These are phyloP conservation scores for Blastocrithidia nonstop DNA, from an alignment of 208 protist genomes.

Conservation along the genomic window DNA sequence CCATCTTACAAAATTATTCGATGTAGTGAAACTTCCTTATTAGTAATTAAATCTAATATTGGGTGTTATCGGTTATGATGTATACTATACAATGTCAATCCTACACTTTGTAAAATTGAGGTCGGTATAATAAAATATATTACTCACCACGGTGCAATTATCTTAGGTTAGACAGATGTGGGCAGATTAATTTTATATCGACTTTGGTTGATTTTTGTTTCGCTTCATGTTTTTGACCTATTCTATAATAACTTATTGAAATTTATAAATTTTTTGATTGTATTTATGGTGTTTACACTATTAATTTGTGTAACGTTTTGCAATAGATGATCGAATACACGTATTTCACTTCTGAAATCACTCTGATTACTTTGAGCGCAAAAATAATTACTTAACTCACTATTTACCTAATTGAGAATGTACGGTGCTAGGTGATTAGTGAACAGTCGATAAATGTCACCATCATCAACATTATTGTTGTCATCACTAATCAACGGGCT, in stretches of 20 bases:
- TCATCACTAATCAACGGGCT: no score
- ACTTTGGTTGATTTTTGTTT: background rate
- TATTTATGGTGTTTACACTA: no score
- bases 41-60: constrained; percentile 5
- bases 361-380: no score
- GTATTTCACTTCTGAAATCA: no score
- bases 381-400: no score
- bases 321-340: no score
- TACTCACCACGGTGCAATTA: background rate
- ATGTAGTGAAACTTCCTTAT: constrained; percentile 4
- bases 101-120: background rate
- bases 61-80: constrained; percentile 6
- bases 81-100: constrained; percentile 7
- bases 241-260: background rate
- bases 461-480: no score
- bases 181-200: background rate
- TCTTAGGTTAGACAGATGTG: background rate
- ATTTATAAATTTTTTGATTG: background rate
- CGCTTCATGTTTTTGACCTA: background rate
- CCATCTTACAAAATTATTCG: constrained; percentile 32
- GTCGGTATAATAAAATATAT: background rate
- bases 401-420: no score
- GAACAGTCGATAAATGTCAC: no score
- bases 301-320: no score
- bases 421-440: no score